Percentiles rank a stretch among this genome's conserved stretches.
Conservation (phyloP, 164 flowering plant genomes). For the Euptelea pleiosperma region DNA sequence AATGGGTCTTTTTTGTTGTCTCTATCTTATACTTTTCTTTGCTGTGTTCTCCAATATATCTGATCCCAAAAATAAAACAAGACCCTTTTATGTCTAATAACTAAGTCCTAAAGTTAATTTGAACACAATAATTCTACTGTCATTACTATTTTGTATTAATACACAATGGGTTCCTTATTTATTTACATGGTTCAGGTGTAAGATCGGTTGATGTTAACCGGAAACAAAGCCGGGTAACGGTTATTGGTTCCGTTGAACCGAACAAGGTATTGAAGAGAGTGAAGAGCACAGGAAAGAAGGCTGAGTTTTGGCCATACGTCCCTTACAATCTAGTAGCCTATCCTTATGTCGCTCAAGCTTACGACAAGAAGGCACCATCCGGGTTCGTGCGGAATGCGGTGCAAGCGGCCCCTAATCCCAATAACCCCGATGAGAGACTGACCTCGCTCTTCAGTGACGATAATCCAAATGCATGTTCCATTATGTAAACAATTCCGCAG, state of each 20-base stretch:
- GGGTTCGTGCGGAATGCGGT: slow-evolving; percentile 53
- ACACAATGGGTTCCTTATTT: too few species aligned
- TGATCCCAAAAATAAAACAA: too few species aligned
- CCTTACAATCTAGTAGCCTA: slow-evolving; percentile 56
- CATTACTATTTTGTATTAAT: too few species aligned
- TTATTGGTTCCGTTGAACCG: slow-evolving; percentile 59
- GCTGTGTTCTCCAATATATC: too few species aligned
- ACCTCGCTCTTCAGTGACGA: slow-evolving; percentile 64
- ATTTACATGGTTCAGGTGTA: slow-evolving; percentile 32
- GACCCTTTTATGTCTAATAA: too few species aligned
- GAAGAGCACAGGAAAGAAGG: slow-evolving; percentile 61
- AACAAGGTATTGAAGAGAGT: slow-evolving; percentile 69
- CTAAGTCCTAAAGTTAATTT: too few species aligned
- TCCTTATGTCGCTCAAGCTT: slow-evolving; percentile 53
- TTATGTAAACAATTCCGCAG: slow-evolving; percentile 59
- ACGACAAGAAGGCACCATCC: slow-evolving; percentile 71
- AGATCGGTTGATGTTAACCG: slow-evolving; percentile 54
- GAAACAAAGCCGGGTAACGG: slow-evolving; percentile 58
- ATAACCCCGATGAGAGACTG: slow-evolving; percentile 34
- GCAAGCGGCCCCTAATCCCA: slow-evolving; percentile 41
- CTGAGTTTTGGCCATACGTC: slow-evolving; percentile 80
- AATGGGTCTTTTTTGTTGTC: too few species aligned
- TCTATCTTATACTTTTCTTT: too few species aligned
- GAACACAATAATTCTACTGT: too few species aligned
- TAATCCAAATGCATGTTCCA: slow-evolving; percentile 65